Evolutionary conservation across 306 rosid genomes (phyloP), one percentile per base, ranked within the genome.

Genomic region (Myrica gale): DNA sequence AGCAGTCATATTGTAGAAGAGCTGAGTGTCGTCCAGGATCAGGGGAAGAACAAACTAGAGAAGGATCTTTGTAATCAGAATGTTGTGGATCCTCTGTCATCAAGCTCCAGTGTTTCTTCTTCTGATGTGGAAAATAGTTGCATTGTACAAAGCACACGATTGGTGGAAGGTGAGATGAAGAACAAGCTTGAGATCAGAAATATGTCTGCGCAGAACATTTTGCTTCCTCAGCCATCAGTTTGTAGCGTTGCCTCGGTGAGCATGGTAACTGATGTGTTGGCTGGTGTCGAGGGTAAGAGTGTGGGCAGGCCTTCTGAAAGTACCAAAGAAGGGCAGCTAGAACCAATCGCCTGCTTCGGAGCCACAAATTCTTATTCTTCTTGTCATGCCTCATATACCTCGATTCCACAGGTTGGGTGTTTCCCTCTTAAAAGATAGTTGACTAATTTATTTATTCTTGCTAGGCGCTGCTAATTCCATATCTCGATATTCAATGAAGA

Each of bases 321-420:
- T 74, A 73, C 67, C 71, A 75, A 79, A 72, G 47, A 56, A 52
- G 74, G 63, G 74, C 77, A 61, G 75, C 60, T 73, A 76, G 83
- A 79, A 78, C 46, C 82, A 75, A 45, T 42, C 26, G 32, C 68
- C 23, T 75, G 73, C 81, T 74, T 73, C 51, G 44, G 57, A 41
- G 82, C 43, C 69, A 76, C 63, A 13, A 71, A 69, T 42, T 45
- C 16, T 52, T 85, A 84, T 84, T 84, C 77, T 73, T 77, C 83
- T 46, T 52, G 83, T 74, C 78, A 43, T 51, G 17, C 69, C 17
- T 78, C 82, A 41, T 41, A 81, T 62, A 66, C 79, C 66, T 84
- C 89, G 75, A 74, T 76, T 41, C 89, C 83, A 65, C 87, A 89
- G 99, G 99, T 90, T 61, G 68, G 57, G 8, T 10, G 32, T 56